Conservation (phyloP, 2,329 filamentous ascomycete genomes). For the Knufia fluminis region DNA sequence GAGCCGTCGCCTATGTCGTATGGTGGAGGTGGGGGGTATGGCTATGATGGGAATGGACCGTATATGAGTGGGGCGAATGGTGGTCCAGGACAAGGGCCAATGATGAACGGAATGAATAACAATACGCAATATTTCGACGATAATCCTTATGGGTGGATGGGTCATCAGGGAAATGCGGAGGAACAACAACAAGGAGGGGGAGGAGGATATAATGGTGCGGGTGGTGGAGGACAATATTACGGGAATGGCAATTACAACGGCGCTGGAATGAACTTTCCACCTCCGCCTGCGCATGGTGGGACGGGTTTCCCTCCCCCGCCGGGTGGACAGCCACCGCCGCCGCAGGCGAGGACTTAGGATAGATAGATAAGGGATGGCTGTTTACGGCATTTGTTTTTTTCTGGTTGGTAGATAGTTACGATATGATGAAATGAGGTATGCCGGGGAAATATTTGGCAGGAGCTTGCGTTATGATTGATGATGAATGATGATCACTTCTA, state of each 20-base stretch:
- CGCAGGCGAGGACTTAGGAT: neutral
- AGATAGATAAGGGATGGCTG: no score
- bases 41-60: neutral
- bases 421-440: no score
- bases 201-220: neutral
- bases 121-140: conserved; percentile 7
- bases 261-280: neutral
- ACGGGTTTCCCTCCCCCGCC: conserved; percentile 6
- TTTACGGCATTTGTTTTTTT: no score
- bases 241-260: neutral
- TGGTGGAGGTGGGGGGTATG: neutral
- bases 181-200: no score
- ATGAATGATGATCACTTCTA: no score
- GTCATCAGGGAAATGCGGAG: neutral
- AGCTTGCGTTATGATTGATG: no score
- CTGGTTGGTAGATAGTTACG: no score
- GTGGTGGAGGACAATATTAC: neutral
- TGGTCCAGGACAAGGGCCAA: neutral
- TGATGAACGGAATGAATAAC: neutral
- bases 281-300: conserved; percentile 1
- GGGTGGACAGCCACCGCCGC: conserved; percentile 4
- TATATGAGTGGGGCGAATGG: conserved; percentile 9
- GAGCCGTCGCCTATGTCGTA: conserved; percentile 6
- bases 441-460: no score
- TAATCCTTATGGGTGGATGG: conserved; percentile 7